Conservation (phyloP, 371 early-diverging fungal species). For the Rhizomucor miehei region DNA sequence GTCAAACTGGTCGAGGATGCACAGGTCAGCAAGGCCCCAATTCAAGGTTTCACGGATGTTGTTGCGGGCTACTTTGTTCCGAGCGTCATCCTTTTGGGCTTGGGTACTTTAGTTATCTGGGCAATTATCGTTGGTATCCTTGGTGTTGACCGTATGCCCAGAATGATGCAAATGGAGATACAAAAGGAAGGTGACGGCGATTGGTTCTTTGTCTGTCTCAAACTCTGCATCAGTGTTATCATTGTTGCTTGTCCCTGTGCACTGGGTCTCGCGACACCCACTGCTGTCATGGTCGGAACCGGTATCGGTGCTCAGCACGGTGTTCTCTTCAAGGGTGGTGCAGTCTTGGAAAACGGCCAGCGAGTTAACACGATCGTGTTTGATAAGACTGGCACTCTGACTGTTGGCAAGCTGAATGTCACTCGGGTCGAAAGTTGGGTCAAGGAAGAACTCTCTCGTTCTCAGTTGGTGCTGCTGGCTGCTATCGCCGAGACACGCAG, state of each 20-base stretch:
- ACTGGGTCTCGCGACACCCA: slow-evolving; percentile 93
- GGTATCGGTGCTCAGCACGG: slow-evolving; percentile 93
- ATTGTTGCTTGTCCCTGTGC: slow-evolving; percentile 98
- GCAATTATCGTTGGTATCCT: slow-evolving; percentile 49
- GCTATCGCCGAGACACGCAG: slow-evolving; percentile 80
- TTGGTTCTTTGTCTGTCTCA: slow-evolving; percentile 79
- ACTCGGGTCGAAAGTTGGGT: slow-evolving; percentile 37
- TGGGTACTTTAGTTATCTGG: slow-evolving; percentile 82
- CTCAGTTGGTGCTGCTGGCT: slow-evolving; percentile 27
- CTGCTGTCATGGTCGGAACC: slow-evolving; percentile 98
- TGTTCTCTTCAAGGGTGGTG: slow-evolving; percentile 86
- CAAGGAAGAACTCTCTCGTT: slow-evolving; percentile 3
- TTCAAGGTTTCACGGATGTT: slow-evolving; percentile 78
- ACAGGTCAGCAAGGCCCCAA: slow-evolving; percentile 84
- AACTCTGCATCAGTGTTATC: slow-evolving; percentile 91
- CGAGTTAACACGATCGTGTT: slow-evolving; percentile 84
- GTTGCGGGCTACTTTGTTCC: slow-evolving; percentile 94
- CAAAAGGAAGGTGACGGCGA: slow-evolving; percentile 55
- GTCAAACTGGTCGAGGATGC: slow-evolving; percentile 89
- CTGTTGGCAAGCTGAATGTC: slow-evolving; percentile 80
- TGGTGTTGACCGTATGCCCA: slow-evolving; percentile 49
- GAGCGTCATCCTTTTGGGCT: slow-evolving; percentile 66
- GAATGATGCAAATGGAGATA: slow-evolving; percentile 51
- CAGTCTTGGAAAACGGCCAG: slow-evolving; percentile 79
- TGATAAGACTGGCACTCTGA: slow-evolving; percentile 97